These are phyloP conservation scores for Yamadazyma spencermartinsiae DNA, from an alignment of 1,139 yeast species.

Conservation along the genomic window DNA sequence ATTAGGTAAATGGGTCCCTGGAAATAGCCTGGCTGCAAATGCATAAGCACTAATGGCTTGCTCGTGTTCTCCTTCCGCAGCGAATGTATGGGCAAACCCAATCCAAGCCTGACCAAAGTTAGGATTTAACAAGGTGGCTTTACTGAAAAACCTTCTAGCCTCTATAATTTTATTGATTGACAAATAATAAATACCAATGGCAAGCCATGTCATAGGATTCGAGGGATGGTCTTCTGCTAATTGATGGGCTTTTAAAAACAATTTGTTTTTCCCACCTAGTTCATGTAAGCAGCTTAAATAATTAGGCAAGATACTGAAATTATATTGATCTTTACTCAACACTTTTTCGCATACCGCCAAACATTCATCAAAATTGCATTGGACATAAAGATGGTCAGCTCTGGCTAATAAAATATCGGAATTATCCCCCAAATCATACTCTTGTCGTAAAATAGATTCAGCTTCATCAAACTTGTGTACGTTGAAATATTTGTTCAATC, in stretches of 20 bases:
- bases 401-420: constrained; percentile 67
- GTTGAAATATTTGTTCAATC: constrained; percentile 73
- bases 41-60: constrained; percentile 98
- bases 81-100: constrained; percentile 97
- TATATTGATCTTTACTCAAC: constrained; percentile 64
- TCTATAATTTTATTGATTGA: constrained; percentile 73
- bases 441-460: constrained; percentile 63
- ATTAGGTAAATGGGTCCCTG: constrained; percentile 91
- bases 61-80: constrained; percentile 97
- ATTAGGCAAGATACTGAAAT: constrained; percentile 72
- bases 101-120: constrained; percentile 97
- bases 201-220: constrained; percentile 85
- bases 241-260: constrained; percentile 81
- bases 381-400: constrained; percentile 73
- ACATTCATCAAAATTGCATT: constrained; percentile 81
- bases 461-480: constrained; percentile 64
- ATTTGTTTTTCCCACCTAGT: constrained; percentile 75
- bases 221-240: constrained; percentile 85
- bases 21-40: constrained; percentile 90
- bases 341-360: constrained; percentile 68
- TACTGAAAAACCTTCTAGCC: constrained; percentile 84
- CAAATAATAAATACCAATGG: constrained; percentile 88
- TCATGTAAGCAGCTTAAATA: constrained; percentile 87
- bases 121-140: constrained; percentile 86
- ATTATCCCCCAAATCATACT: constrained; percentile 68